Evolutionary conservation across 2,329 filamentous ascomycete species (phyloP), one percentile per base, ranked within the genome.

Genomic region (Diatrype stigma): DNA sequence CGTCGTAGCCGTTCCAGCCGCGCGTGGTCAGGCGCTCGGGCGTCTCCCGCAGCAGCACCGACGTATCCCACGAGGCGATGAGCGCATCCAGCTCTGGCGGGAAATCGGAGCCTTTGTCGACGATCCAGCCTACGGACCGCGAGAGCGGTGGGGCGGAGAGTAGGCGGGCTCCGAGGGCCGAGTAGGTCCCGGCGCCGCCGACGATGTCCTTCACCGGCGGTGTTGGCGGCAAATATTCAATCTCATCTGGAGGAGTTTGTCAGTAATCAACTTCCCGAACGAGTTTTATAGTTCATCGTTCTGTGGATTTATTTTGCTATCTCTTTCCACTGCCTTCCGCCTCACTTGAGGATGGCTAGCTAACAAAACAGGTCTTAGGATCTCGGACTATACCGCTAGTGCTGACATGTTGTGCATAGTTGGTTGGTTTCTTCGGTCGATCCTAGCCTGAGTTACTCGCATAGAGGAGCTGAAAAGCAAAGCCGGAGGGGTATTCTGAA

Each of bases 61-160:
- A 81, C 1, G 92, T 96, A 16, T 84, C 71, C 92, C 94, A 96
- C 42, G 81, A 78, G 14, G 79, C 71, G 58, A 99, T 84, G 42
- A 81, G 75, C 2, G 76, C 65, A 45, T 80, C 78, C 48, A 96
- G 75, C 12, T 79, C 71, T 0, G 73, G 56, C 0, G 93, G 92
- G 59, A 97, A 97, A 70, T 97, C 94, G 16, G 82, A 86, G 28
- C 94, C 94, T 62, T 85, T 82, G 69, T 99, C 93, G 42, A 97
- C 83, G 55, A 97, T 86, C 92, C 92, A 97, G 56, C 90, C 90
- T 6, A 97, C 83, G 2, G 80, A 78, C 35, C 74, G 76, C 21
- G 90, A 88, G 44, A 76, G 64, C 3, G 84, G 78, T 30, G 77
- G 72, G 2, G 90, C 89, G 4, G 90, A 93, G 67, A 96, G 87